Base-by-base conservation (phyloP, 495 filamentous ascomycete species). In the Parathielavia appendiculata region DNA sequence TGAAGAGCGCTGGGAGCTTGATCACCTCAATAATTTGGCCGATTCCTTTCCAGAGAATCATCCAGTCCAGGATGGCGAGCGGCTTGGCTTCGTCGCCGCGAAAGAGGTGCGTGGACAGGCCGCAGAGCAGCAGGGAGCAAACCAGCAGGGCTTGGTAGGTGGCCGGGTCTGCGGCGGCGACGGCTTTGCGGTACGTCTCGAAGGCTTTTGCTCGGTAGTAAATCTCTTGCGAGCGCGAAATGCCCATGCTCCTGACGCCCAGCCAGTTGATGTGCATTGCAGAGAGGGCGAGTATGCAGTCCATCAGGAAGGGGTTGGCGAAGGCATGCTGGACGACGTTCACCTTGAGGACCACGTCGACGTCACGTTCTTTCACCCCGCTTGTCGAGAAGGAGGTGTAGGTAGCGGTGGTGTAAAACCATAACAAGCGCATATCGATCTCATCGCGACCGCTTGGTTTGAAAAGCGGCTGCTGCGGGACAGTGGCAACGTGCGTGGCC, bases 271-370 rank as follows among this genome's bases (percentile, higher is more conserved):
- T 64, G 57, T 80, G 76, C 30, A 75, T 62, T 9, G 78, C 72
- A 5, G 79, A 63, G 11, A 79, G 64, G n/a, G 68, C 77, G 54
- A 81, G 74, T 6, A 81, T 26, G 44, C 68, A 71, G 54, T 81
- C 65, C 71, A 82, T 75, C n/a, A 82, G 69, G 47, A 78, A 82
- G 1, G 74, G 75, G 34, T 69, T 71, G 45, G 69, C 59, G 51
- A 78, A 77, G 43, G 76, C 78, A 22, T 77, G 70, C 51, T 79
- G 69, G 41, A 77, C 70, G 14, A 80, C 51, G 14, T 69, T 71
- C n/a, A 74, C 67, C 46, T 68, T 65, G 19, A 82, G 66, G 51
- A 75, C 60, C 45, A 72, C 54, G 52, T 74, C 68, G 48, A 79
- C 60, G 6, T 47, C 41, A 20, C 63, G 52, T 7, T 67, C 64